These are phyloP conservation scores for Apiotrichum sp. DNA, from an alignment of 1,284 basidiomycete genomes.

Conservation along the genomic window DNA sequence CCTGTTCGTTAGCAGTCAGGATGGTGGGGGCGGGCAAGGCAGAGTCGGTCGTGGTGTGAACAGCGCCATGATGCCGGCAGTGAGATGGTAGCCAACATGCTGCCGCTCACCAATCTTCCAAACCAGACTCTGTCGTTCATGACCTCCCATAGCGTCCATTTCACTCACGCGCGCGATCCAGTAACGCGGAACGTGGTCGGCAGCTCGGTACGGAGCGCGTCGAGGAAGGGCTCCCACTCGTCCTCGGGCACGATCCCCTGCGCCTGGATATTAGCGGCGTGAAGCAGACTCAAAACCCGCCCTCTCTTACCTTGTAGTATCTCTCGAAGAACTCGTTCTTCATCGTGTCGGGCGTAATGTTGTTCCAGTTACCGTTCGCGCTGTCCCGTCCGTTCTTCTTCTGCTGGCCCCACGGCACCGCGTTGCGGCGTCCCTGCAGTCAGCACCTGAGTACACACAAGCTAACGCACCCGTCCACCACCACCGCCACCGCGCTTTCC, in stretches of 20 bases:
- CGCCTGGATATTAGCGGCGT: slow-evolving; percentile 17
- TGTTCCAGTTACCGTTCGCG: slow-evolving; percentile 19
- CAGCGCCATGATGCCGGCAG: too few species aligned
- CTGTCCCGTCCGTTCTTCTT: neutral
- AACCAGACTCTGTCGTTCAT: neutral
- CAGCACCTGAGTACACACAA: neutral
- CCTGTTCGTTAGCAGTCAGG: slow-evolving; percentile 45
- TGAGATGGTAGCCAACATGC: too few species aligned
- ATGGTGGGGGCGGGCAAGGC: too few species aligned
- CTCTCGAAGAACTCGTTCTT: slow-evolving; percentile 63
- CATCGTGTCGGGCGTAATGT: slow-evolving; percentile 36
- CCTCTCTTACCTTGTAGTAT: slow-evolving; percentile 58
- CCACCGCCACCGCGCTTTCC: slow-evolving; percentile 11
- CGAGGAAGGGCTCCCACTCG: slow-evolving; percentile 76
- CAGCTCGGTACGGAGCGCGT: slow-evolving; percentile 63
- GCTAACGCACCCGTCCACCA: neutral
- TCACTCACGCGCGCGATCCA: slow-evolving; percentile 70
- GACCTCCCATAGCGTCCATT: neutral
- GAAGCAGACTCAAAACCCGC: neutral
- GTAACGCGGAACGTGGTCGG: slow-evolving; percentile 95
- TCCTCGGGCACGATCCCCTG: slow-evolving; percentile 46
- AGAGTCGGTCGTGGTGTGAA: too few species aligned
- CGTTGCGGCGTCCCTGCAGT: neutral
- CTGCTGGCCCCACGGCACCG: neutral
- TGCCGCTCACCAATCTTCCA: too few species aligned